These are phyloP conservation scores for Lipomyces starkeyi DNA, from an alignment of 805 yeast genomes.

Conservation along the genomic window DNA sequence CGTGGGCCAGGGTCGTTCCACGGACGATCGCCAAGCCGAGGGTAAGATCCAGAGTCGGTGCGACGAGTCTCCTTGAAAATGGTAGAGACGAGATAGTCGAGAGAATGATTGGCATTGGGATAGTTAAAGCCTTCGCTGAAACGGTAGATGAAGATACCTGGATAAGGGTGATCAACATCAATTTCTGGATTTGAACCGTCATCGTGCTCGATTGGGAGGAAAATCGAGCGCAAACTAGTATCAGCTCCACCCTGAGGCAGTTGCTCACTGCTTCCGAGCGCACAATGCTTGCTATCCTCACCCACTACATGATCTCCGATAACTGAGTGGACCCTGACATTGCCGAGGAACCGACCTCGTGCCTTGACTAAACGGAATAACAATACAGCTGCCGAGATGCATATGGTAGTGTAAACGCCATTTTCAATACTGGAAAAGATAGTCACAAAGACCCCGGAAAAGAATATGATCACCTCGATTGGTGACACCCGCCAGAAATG, in stretches of 20 bases:
- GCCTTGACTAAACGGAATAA: not conserved
- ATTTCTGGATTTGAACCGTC: not conserved
- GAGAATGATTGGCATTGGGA: not conserved
- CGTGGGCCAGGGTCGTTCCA: not conserved
- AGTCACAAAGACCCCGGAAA: not conserved
- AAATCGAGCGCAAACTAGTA: not conserved
- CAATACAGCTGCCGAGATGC: not conserved
- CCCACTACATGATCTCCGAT: not conserved
- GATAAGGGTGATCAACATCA: not conserved
- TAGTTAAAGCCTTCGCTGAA: conserved; percentile 1
- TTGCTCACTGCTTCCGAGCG: not conserved
- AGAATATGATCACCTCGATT: not conserved
- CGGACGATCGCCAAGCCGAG: not conserved
- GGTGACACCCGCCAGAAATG: not conserved
- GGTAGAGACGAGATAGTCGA: not conserved
- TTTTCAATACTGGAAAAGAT: not conserved
- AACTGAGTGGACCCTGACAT: not conserved
- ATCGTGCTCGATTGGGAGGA: not conserved
- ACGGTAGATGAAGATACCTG: not conserved
- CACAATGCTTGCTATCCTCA: not conserved
- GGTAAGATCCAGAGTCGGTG: not conserved
- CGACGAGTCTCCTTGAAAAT: not conserved
- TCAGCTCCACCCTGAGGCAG: not conserved
- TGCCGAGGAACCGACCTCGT: not conserved
- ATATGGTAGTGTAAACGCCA: not conserved